These are phyloP conservation scores for Candida incommunis DNA, from an alignment of 805 yeast species.

Conservation along the genomic window DNA sequence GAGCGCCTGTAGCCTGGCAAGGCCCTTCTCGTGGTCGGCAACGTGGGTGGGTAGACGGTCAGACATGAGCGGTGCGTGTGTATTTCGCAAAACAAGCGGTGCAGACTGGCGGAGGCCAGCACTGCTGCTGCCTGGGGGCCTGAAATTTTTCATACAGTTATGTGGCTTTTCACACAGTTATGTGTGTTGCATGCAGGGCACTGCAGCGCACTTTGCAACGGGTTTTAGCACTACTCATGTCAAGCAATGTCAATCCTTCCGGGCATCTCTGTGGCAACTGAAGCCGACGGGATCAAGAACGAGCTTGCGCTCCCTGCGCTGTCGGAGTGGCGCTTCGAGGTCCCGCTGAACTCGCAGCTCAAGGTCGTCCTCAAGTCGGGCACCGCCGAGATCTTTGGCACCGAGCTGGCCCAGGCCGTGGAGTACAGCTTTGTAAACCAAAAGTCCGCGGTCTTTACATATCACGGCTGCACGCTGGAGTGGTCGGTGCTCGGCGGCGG, in stretches of 20 bases:
- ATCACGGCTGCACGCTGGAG: constrained; percentile 50
- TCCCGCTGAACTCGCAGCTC: constrained; percentile 36
- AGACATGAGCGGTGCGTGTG: too few relatives aligned
- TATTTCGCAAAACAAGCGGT: too few relatives aligned
- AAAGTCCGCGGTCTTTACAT: constrained; percentile 42
- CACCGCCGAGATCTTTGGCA: constrained; percentile 81
- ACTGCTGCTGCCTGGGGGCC: too few relatives aligned
- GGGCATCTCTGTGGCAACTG: neutral
- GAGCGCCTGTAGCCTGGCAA: neutral
- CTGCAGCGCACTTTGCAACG: too few relatives aligned
- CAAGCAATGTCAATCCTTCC: neutral
- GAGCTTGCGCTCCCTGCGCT: constrained; percentile 17
- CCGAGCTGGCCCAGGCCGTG: constrained; percentile 67
- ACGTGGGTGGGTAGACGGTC: too few relatives aligned
- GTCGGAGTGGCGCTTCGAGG: constrained; percentile 69
- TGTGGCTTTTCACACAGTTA: too few relatives aligned
- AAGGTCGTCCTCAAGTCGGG: constrained; percentile 48
- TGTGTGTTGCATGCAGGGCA: too few relatives aligned
- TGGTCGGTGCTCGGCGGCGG: constrained; percentile 26
- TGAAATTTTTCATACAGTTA: too few relatives aligned
- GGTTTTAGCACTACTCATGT: too few relatives aligned
- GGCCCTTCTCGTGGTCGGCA: neutral
- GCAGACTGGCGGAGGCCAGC: too few relatives aligned
- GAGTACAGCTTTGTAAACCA: constrained; percentile 44
- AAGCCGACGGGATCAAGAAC: neutral